phyloP scores from a whole-genome alignment of 208 protist genomes.

The Acanthamoeba culbertsoni region DNA sequence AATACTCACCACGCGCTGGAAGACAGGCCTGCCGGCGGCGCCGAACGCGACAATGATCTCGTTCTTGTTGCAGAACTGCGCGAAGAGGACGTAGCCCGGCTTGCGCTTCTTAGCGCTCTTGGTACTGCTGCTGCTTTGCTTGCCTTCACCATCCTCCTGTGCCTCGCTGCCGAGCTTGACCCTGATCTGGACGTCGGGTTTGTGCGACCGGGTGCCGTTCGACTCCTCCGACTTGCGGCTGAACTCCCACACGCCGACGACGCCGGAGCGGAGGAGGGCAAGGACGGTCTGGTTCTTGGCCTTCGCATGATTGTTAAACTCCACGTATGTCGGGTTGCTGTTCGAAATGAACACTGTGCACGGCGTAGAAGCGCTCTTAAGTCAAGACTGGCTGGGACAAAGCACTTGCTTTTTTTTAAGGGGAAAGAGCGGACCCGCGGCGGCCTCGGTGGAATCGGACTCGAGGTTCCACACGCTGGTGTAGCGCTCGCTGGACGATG shows the following conservation, averaged over 20 bases:
- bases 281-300: not conserved
- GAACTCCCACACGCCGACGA: not conserved
- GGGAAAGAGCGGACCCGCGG: not conserved
- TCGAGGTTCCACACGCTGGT: conserved; percentile 14
- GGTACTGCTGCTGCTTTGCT: not conserved
- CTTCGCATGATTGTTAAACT: not conserved
- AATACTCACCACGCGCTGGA: conserved; percentile 1
- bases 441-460: not conserved
- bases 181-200: not conserved
- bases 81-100: not conserved
- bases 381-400: not conserved
- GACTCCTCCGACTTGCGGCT: not conserved
- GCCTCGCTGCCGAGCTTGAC: not conserved
- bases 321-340: not conserved
- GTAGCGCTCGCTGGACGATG: not conserved
- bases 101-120: conserved; percentile 11
- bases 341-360: not conserved
- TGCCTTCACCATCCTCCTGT: not conserved
- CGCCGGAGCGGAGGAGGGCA: not conserved
- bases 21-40: not conserved
- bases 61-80: not conserved
- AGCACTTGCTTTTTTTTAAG: not conserved
- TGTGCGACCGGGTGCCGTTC: not conserved
- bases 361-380: not conserved
- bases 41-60: not conserved